Evolutionary conservation across 2,329 filamentous ascomycete genomes (phyloP).

Genomic region (Penicillium sp.): DNA sequence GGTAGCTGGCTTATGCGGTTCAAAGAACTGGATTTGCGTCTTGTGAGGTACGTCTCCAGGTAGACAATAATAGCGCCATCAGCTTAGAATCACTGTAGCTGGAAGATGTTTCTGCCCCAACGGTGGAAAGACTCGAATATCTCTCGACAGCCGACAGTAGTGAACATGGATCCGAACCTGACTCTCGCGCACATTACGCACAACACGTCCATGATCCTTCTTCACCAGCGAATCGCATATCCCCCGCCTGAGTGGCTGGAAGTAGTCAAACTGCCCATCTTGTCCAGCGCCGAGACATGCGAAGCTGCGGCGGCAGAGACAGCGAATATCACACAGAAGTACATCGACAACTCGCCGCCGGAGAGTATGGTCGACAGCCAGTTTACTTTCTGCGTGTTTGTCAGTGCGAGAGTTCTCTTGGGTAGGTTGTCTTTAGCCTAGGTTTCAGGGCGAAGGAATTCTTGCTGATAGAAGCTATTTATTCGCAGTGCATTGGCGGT

Average conservation of each 20-base stretch:
- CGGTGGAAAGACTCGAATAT: slow-evolving; percentile 39
- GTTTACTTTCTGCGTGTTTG: slow-evolving; percentile 54
- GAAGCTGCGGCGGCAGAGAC: slow-evolving; percentile 53
- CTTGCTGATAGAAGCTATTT: not conserved
- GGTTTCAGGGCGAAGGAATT: not conserved
- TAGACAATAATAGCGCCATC: not conserved
- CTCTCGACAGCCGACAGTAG: slow-evolving; percentile 30
- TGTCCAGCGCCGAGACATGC: slow-evolving; percentile 56
- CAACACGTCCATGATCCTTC: slow-evolving; percentile 56
- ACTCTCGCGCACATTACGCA: slow-evolving; percentile 57
- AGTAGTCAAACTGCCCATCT: slow-evolving; percentile 44
- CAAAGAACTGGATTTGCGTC: slow-evolving; percentile 54
- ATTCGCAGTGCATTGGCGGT: slow-evolving; percentile 37
- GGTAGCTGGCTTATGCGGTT: slow-evolving; percentile 53
- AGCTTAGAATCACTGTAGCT: slow-evolving; percentile 31
- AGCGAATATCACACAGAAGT: slow-evolving; percentile 53
- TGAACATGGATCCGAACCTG: slow-evolving; percentile 55
- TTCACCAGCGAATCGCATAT: slow-evolving; percentile 57
- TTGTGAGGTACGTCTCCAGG: slow-evolving; percentile 33
- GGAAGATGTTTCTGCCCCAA: slow-evolving; percentile 53
- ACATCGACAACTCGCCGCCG: slow-evolving; percentile 44
- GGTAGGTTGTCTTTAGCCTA: not conserved
- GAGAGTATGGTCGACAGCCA: slow-evolving; percentile 35
- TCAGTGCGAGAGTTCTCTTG: slow-evolving; percentile 36
- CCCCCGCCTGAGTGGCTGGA: slow-evolving; percentile 38